Percentiles rank a stretch among this genome's conserved stretches.
Conservation (phyloP, 2,329 filamentous ascomycete species). For the Bretziella fagacearum region DNA sequence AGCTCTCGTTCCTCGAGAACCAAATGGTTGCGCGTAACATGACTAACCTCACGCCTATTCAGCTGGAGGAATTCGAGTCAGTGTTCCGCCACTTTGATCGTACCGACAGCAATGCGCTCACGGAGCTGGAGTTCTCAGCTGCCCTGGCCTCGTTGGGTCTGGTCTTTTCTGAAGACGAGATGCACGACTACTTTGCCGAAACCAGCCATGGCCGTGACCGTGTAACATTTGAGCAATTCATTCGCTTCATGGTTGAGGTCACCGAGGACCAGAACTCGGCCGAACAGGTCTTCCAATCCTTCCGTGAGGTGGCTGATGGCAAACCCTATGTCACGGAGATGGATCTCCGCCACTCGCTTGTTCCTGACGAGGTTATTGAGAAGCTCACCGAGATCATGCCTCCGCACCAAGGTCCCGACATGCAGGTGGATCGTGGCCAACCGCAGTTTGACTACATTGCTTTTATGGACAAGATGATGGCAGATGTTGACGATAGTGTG, state of each 20-base stretch:
- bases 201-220: slow-evolving; percentile 64
- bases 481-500: slow-evolving; percentile 19
- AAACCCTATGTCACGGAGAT: slow-evolving; percentile 98
- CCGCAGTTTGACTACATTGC: slow-evolving; percentile 91
- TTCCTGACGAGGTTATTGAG: slow-evolving; percentile 93
- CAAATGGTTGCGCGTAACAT: slow-evolving; percentile 96
- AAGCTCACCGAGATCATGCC: slow-evolving; percentile 82
- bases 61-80: slow-evolving; percentile 95
- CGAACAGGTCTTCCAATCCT: slow-evolving; percentile 95
- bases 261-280: slow-evolving; percentile 98
- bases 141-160: slow-evolving; percentile 87
- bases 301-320: slow-evolving; percentile 91
- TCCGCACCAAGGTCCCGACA: slow-evolving; percentile 63
- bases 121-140: slow-evolving; percentile 89
- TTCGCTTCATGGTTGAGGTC: slow-evolving; percentile 97
- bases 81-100: slow-evolving; percentile 97
- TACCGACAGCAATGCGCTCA: slow-evolving; percentile 73
- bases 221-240: slow-evolving; percentile 97
- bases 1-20: slow-evolving; percentile 91
- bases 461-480: slow-evolving; percentile 84
- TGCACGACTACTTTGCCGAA: slow-evolving; percentile 85
- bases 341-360: slow-evolving; percentile 83
- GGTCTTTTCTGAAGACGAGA: slow-evolving; percentile 93
- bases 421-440: slow-evolving; percentile 66
- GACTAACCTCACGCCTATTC: slow-evolving; percentile 96